Percentiles rank a stretch among this genome's conserved stretches.
These are phyloP conservation scores for Neophaeococcomyces mojaviensis DNA, from an alignment of 2,329 filamentous ascomycete genomes.

Conservation along the genomic window DNA sequence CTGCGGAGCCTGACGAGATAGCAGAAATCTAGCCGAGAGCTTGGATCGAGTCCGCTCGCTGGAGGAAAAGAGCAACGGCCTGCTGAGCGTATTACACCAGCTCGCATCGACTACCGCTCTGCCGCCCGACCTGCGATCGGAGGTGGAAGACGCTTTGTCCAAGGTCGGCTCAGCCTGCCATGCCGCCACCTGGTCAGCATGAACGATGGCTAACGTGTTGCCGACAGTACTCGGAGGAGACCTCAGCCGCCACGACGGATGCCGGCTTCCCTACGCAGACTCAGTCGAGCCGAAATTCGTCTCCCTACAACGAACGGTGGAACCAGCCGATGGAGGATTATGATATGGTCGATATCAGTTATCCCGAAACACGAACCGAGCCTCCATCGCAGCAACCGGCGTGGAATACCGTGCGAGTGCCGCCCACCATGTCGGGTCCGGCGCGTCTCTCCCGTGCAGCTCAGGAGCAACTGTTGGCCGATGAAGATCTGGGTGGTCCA, in stretches of 20 bases:
- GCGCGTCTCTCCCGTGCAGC: conserved; percentile 4
- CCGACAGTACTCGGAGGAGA: neutral
- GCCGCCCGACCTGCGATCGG: neutral
- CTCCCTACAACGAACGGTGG: neutral
- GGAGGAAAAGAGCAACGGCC: neutral
- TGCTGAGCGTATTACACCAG: neutral
- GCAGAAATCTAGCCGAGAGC: conserved; percentile 7
- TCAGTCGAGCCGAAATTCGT: neutral
- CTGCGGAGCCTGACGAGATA: neutral
- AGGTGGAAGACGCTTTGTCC: neutral
- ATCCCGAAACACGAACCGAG: neutral
- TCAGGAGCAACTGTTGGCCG: conserved; percentile 2
- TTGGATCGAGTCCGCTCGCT: conserved; percentile 1
- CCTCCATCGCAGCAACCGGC: neutral
- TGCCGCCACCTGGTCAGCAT: neutral
- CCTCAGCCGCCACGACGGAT: too few species aligned
- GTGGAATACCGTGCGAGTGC: neutral
- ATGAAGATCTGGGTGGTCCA: neutral
- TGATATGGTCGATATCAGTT: neutral
- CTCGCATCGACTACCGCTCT: neutral
- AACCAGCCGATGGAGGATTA: neutral
- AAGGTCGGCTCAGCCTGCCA: neutral
- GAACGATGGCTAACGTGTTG: neutral
- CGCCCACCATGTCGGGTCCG: neutral
- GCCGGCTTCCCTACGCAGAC: neutral